A percentile compares a stretch with the other conserved stretches of the same genome.
Evolutionary conservation across 2,329 filamentous ascomycete species (phyloP).

Genomic region (Hymenoscyphus infarciens): DNA sequence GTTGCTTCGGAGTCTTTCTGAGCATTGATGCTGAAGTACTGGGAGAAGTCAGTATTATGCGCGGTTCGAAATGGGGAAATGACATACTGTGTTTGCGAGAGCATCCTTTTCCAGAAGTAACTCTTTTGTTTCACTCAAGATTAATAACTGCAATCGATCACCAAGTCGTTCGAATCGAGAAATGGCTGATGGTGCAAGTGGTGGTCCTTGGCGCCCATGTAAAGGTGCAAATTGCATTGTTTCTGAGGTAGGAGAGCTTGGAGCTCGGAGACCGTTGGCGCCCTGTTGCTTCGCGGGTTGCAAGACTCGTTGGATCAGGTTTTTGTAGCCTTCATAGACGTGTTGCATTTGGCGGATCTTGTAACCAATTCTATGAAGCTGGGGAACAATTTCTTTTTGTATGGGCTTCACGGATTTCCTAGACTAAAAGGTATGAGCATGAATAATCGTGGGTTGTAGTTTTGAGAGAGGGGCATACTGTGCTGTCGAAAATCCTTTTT

Average conservation of each 20-base stretch:
- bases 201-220: constrained; percentile 25
- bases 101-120: constrained; percentile 67
- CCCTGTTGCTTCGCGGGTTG: constrained; percentile 25
- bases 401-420: constrained; percentile 37
- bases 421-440: constrained; percentile 23
- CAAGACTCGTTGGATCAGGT: constrained; percentile 56
- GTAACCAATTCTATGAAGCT: constrained; percentile 56
- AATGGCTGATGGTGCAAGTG: constrained; percentile 44
- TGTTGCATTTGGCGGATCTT: constrained; percentile 58
- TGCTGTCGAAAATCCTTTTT: constrained; percentile 29
- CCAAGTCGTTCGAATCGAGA: constrained; percentile 57
- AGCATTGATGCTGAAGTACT: constrained; percentile 77
- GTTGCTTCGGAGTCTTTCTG: constrained; percentile 72
- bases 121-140: constrained; percentile 58
- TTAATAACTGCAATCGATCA: constrained; percentile 57
- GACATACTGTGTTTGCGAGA: constrained; percentile 59
- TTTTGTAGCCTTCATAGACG: constrained; percentile 57
- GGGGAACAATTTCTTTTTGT: constrained; percentile 52
- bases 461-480: constrained; percentile 19
- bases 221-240: constrained; percentile 31
- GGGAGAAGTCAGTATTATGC: constrained; percentile 17
- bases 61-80: not conserved
- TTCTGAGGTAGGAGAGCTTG: not conserved
- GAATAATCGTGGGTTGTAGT: not conserved
- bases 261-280: not conserved